A percentile compares a stretch with the other conserved stretches of the same genome.
These are phyloP conservation scores for Staphylotrichum longicolle DNA, from an alignment of 495 filamentous ascomycete species.

Conservation along the genomic window DNA sequence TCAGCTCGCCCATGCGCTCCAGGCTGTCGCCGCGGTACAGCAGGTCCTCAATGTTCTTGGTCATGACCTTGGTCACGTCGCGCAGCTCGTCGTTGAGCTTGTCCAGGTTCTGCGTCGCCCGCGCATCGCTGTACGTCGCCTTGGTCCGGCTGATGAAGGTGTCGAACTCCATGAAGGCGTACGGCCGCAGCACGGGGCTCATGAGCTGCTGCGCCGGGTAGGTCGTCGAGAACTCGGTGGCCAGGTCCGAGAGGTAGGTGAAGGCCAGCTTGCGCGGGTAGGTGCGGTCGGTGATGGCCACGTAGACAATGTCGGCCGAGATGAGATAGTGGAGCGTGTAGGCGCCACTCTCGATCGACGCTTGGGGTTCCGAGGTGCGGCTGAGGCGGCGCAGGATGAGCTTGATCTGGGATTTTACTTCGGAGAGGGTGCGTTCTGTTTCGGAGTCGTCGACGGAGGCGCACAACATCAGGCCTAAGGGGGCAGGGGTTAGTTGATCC, in stretches of 20 bases:
- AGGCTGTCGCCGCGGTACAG: conserved; percentile 92
- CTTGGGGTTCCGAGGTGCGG: conserved; percentile 84
- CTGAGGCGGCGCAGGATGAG: conserved; percentile 82
- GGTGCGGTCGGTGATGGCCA: conserved; percentile 86
- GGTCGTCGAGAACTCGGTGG: conserved; percentile 84
- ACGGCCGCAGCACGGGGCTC: conserved; percentile 74
- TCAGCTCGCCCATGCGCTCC: conserved; percentile 97
- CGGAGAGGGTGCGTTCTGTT: conserved; percentile 71
- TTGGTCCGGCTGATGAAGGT: conserved; percentile 93
- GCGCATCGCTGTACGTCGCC: conserved; percentile 89
- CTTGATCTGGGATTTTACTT: conserved; percentile 88
- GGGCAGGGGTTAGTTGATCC: conserved; percentile 19
- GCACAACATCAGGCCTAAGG: conserved; percentile 81
- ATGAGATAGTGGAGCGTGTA: conserved; percentile 92
- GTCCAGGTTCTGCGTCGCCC: conserved; percentile 82
- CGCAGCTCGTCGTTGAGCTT: conserved; percentile 92
- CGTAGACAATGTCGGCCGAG: conserved; percentile 75
- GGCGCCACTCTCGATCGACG: conserved; percentile 75
- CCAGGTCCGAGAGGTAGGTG: conserved; percentile 93
- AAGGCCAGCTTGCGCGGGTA: conserved; percentile 99
- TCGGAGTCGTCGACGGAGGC: conserved; percentile 77
- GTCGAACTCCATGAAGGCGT: conserved; percentile 96
- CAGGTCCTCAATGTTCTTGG: conserved; percentile 99
- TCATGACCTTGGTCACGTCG: conserved; percentile 99
- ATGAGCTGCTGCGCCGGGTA: conserved; percentile 72